Base-by-base conservation (phyloP, 2,329 filamentous ascomycete species). In the Sarocladiaceae sp. region DNA sequence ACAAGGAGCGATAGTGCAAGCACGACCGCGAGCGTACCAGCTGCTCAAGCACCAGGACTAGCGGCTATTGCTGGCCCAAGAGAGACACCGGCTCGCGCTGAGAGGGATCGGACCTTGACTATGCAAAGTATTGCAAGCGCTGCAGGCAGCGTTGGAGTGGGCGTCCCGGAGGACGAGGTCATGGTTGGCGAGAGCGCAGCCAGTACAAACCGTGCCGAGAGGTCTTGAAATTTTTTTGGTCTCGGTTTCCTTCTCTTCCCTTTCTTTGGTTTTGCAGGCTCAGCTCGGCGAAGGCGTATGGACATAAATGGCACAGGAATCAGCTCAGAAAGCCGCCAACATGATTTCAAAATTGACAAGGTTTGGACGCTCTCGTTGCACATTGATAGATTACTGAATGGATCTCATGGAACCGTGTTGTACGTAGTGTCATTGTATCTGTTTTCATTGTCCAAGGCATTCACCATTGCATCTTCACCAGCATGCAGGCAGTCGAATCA, bases 161-260 rank as follows among this genome's bases (percentile, higher is more conserved):
- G 80, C 2, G 80, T 83, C 3, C 75, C 79, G 0, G 81, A 84
- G 39, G 80, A 83, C 44, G 80, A 82, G 61, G 65, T 85, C 39
- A 73, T 74, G 50, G 80, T 85, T 25, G 82, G 82, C 2, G 81
- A 85, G 68, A 84, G 81, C 56, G 82, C 82, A 1, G 78, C 80
- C 1, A 83, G 78, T 58, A 12, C 17, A 66, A 48, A 33, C 70
- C 0, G 70, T 71, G 1, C 52, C 71, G 50, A 42, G n/a, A 39
- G 18, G 18, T 4, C n/a, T 18, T 20, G 35, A 26, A 22, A 39
- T 12, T 17, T 20, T 8, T 25, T 4, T 20, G 7, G 11, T 42
- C 8, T 42, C 7, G 29, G 10, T 10, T 42, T 42, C 37, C 23
- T 25, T 23, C 13, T 44, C 13, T n/a, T 25, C 29, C 37, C 29